A percentile compares a stretch with the other conserved stretches of the same genome.
These are phyloP conservation scores for Hericium rajendrae DNA, from an alignment of 768 basidiomycete genomes.

Conservation along the genomic window DNA sequence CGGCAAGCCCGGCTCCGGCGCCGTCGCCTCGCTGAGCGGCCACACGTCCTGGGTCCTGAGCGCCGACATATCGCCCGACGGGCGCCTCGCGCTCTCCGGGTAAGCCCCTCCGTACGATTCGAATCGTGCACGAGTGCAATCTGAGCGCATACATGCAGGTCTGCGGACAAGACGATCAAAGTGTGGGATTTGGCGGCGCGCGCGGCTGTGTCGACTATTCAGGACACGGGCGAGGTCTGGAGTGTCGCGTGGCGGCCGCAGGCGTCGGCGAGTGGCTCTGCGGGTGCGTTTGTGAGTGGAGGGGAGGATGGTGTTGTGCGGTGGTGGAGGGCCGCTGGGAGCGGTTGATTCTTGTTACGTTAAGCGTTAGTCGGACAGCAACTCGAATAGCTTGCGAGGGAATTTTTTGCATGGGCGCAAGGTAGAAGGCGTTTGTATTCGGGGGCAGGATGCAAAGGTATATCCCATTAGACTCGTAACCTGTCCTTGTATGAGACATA, in stretches of 20 bases:
- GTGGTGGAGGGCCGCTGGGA: slow-evolving; percentile 73
- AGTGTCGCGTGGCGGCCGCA: slow-evolving; percentile 67
- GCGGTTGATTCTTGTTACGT: slow-evolving; percentile 20
- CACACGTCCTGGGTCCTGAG: slow-evolving; percentile 90
- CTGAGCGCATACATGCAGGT: slow-evolving; percentile 31
- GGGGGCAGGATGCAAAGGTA: too few relatives aligned
- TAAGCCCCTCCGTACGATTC: slow-evolving; percentile 23
- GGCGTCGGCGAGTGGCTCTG: slow-evolving; percentile 40
- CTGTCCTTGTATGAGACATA: too few relatives aligned
- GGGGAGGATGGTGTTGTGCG: slow-evolving; percentile 66
- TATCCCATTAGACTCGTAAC: too few relatives aligned
- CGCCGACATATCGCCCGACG: slow-evolving; percentile 74
- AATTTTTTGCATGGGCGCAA: too few relatives aligned
- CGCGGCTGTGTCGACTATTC: slow-evolving; percentile 63
- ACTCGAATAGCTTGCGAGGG: too few relatives aligned
- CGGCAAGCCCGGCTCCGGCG: slow-evolving; percentile 54
- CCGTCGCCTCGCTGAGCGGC: slow-evolving; percentile 78
- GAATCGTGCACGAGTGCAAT: neutral
- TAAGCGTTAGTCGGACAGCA: too few relatives aligned
- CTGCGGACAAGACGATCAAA: slow-evolving; percentile 78
- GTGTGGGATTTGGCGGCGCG: slow-evolving; percentile 80
- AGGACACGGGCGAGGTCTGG: slow-evolving; percentile 80
- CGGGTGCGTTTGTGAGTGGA: slow-evolving; percentile 64
- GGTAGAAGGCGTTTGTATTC: too few relatives aligned
- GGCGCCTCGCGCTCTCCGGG: slow-evolving; percentile 74